Evolutionary conservation across 1,284 basidiomycete species (phyloP).

Genomic region (Agroathelia rolfsii): DNA sequence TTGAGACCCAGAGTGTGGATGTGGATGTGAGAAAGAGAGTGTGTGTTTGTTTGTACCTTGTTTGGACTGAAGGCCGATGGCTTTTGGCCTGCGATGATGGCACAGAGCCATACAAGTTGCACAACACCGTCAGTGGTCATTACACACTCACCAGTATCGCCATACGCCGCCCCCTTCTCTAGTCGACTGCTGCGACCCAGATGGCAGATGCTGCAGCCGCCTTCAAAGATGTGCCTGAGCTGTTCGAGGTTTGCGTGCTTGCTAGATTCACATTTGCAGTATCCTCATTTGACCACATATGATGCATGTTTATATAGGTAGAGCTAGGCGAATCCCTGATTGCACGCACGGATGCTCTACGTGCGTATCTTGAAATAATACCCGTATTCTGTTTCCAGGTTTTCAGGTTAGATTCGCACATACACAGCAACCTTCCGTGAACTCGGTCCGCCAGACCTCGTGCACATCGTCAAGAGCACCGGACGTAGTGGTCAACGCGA

Average conservation of each 20-base stretch:
- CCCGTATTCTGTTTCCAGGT: conserved; percentile 4
- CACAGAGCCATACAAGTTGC: no score
- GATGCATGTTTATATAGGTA: conserved; percentile 38
- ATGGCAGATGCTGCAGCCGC: no score
- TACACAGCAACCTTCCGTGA: conserved; percentile 83
- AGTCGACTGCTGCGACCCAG: no score
- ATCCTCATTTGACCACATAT: not conserved
- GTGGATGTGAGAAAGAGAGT: no score
- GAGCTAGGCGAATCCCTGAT: conserved; percentile 86
- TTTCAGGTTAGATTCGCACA: conserved; percentile 13
- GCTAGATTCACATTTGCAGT: conserved; percentile 7
- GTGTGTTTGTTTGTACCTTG: no score
- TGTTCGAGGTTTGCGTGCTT: conserved; percentile 37
- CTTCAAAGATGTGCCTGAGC: conserved; percentile 55
- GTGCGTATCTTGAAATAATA: conserved; percentile 54
- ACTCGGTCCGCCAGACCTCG: conserved; percentile 93
- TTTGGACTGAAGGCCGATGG: no score
- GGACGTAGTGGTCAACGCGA: conserved; percentile 79
- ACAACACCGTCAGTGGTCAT: no score
- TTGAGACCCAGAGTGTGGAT: no score
- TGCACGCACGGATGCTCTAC: conserved; percentile 86
- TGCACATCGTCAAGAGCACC: conserved; percentile 90
- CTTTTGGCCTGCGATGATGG: no score
- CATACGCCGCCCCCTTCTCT: no score
- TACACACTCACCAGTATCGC: no score